Base-by-base conservation (phyloP, 441 rosid genomes). In the Pelargonium exstipulatum region DNA sequence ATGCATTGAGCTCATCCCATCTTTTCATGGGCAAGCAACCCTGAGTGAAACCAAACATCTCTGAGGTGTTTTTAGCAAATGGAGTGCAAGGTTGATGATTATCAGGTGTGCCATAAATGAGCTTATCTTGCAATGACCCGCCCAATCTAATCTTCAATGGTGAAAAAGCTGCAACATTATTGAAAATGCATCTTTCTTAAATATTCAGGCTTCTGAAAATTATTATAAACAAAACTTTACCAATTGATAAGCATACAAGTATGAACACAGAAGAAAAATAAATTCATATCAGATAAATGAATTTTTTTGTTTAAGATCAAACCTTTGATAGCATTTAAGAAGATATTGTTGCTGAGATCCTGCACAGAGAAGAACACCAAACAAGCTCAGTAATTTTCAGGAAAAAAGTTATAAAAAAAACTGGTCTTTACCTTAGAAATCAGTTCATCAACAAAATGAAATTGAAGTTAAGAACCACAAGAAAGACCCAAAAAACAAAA, bases 141-240 rank as follows among this genome's bases (percentile, higher is more conserved):
- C 99, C 99, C 68, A 95, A 66, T 86, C 97, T 88, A 64, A 95
- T 88, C 87, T 90, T 90, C 84, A 95, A 69, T 35, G 97, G 95
- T 24, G 95, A 84, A 84, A 92, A 95, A 26, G 88, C 99, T 92
- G 93, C 75, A 68, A 17, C 62, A 77, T 63, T 63, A 4, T 45
- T 42, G 17, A 13, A 55, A 69, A 6, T 4, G 26, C 24, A 49
- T 18, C 12, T 10, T 18, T 6, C 9, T 16, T 2, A 24, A 58
- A 1, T 5, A 12, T 2, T 18, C 1, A 20, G n/a, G 12, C 17
- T 9, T 42, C 62, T 12, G 9, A n/a, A 65, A 18, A 42, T 7
- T 42, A 5, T 29, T 20, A 20, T 20, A 20, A 20, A 20, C 22
- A 20, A 26, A 26, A 2, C 2, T 26, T 26, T 26, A 0, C 2